Percentiles rank a stretch among this genome's conserved stretches.
These are phyloP conservation scores for Eucalyptus dawsonii DNA, from an alignment of 345 rosid species.

Conservation along the genomic window DNA sequence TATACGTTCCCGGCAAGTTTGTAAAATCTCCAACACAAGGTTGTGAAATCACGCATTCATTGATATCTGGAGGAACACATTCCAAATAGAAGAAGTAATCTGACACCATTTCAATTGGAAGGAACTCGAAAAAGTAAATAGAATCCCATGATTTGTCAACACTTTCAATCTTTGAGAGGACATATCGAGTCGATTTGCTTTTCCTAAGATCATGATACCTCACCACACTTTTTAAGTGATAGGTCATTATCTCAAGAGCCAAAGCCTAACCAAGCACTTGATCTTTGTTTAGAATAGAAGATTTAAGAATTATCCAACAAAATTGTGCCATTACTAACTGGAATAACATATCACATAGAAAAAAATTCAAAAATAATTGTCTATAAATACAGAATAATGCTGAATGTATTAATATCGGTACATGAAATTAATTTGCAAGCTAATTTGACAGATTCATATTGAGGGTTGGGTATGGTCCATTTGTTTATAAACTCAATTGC, in stretches of 20 bases:
- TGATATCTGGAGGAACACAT: background rate
- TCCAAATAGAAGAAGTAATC: background rate
- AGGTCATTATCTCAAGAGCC: background rate
- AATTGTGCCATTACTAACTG: background rate
- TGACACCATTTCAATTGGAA: background rate
- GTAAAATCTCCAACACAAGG: background rate
- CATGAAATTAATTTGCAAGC: background rate
- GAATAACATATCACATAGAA: background rate
- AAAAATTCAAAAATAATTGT: background rate
- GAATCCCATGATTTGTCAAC: too few species aligned
- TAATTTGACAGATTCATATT: background rate
- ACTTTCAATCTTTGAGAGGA: too few species aligned
- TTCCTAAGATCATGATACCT: too few species aligned
- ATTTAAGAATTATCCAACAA: background rate
- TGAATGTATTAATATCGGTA: background rate
- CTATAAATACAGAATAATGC: background rate
- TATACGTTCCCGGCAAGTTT: background rate
- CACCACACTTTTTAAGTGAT: too few species aligned
- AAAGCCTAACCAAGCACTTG: background rate
- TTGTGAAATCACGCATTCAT: background rate
- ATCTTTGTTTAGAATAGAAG: background rate
- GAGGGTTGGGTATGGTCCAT: background rate
- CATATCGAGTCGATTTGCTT: accelerated
- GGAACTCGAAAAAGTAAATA: background rate
- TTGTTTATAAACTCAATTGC: background rate